These are phyloP conservation scores for Debaryomycetaceae sp. DNA, from an alignment of 1,139 yeast species.

Conservation along the genomic window DNA sequence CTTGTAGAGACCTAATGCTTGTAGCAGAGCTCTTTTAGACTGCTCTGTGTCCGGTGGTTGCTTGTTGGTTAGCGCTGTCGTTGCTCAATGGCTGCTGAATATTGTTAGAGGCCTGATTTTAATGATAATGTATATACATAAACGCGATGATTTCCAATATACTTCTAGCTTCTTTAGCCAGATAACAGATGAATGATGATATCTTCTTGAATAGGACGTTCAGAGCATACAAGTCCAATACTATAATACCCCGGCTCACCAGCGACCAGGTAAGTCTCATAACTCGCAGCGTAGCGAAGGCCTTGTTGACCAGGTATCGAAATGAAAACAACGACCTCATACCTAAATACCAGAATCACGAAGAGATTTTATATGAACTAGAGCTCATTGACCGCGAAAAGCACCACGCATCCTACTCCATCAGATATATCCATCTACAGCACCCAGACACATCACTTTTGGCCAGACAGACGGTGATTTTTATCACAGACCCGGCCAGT, in stretches of 20 bases:
- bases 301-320: constrained; percentile 9
- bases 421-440: constrained; percentile 7
- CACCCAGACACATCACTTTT: constrained; percentile 5
- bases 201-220: constrained; percentile 16
- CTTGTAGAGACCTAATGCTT: no score
- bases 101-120: no score
- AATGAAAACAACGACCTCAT: constrained; percentile 9
- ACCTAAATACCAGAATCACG: constrained; percentile 8
- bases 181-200: constrained; percentile 2
- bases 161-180: neutral
- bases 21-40: no score
- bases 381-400: constrained; percentile 1
- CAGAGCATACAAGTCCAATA: constrained; percentile 15
- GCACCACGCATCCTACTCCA: constrained; percentile 4
- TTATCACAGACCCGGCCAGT: constrained; percentile 4
- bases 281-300: constrained; percentile 9
- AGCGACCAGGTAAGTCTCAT: constrained; percentile 11
- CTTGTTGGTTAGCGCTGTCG: neutral
- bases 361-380: constrained; percentile 4
- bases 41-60: neutral
- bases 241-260: constrained; percentile 7
- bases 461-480: constrained; percentile 10
- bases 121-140: neutral
- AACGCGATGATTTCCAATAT: neutral
- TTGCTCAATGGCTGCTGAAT: neutral